Evolutionary conservation across 2,329 filamentous ascomycete species (phyloP).

Genomic region (Neonectria hederae): DNA sequence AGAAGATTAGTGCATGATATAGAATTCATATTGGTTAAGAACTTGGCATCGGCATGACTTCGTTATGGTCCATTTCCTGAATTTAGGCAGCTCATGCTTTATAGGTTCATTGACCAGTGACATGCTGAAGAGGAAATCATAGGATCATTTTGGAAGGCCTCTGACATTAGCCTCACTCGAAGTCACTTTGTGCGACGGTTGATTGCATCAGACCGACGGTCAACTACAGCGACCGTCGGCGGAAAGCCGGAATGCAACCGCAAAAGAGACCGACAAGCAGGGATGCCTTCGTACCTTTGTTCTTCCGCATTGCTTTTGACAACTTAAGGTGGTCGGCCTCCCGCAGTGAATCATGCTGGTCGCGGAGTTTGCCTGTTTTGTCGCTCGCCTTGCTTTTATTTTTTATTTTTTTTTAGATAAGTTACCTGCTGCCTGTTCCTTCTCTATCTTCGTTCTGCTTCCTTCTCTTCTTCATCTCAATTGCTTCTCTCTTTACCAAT

Average conservation of each 20-base stretch:
- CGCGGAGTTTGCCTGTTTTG: not conserved
- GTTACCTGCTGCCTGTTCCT: not conserved
- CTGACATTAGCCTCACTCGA: not conserved
- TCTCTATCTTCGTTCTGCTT: not conserved
- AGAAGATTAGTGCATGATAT: not conserved
- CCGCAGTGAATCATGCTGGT: constrained; percentile 4
- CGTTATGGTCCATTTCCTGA: too few species aligned
- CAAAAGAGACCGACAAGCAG: not conserved
- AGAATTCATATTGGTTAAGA: too few species aligned
- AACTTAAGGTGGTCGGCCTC: not conserved
- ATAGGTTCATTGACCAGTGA: not conserved
- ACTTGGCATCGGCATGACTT: too few species aligned
- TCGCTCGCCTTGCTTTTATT: not conserved
- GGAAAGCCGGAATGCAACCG: not conserved
- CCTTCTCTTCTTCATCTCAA: not conserved
- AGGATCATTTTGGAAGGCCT: not conserved
- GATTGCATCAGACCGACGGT: not conserved
- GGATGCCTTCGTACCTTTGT: not conserved
- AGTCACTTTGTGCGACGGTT: not conserved
- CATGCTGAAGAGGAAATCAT: not conserved
- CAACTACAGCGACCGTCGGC: not conserved
- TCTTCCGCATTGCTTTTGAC: not conserved
- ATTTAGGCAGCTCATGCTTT: not conserved
- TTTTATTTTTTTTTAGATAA: too few species aligned
- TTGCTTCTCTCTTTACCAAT: not conserved